Evolutionary conservation across 2,329 filamentous ascomycete species (phyloP), one percentile per base, ranked within the genome.

Genomic region (Trichoderma asperellum): DNA sequence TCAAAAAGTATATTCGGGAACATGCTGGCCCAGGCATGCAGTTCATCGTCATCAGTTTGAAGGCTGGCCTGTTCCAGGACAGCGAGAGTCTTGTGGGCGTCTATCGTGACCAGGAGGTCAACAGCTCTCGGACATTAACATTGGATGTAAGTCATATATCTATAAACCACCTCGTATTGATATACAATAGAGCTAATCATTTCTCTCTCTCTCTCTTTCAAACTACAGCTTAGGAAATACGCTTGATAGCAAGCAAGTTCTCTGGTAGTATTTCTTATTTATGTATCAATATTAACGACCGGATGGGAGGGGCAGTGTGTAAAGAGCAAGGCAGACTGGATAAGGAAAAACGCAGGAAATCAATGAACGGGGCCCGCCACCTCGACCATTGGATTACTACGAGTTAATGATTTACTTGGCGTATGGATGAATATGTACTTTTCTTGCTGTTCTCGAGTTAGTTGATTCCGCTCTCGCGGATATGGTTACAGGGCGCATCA

Each of bases 1-100:
- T 99, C 80, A 96, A 95, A 73, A 96, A 96, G 80, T 99, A 99
- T 77, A 97, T 99, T 71, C 89, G 91, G 47, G 93, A 97, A 76
- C 94, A 99, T 80, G 92, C 94, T 0, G 93, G 93, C 0, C 96
- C 96, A 1, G 96, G 96, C 16, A 98, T 98, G 94, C 96, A 99
- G 80, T 99, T 99, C 75, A 96, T 99, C 71, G 96, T 99, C 73
- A 99, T 99, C 80, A 94, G 90, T 82, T 86, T 99, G 78, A 99
- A 99, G 86, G 92, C 94, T 0, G 94, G 94, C 1, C 84, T 99
- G 68, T 99, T 98, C 83, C 94, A 99, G 81, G 92, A 96, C 79
- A 97, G 93, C 77, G 94, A 99, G 85, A 96, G 94, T 71, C 81
- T 99, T 75, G 94, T 99, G 5, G 96, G 96, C 63, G 94, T 99